Conservation (phyloP, 2,329 filamentous ascomycete genomes). For the Fusarium tanahbumbuense region DNA sequence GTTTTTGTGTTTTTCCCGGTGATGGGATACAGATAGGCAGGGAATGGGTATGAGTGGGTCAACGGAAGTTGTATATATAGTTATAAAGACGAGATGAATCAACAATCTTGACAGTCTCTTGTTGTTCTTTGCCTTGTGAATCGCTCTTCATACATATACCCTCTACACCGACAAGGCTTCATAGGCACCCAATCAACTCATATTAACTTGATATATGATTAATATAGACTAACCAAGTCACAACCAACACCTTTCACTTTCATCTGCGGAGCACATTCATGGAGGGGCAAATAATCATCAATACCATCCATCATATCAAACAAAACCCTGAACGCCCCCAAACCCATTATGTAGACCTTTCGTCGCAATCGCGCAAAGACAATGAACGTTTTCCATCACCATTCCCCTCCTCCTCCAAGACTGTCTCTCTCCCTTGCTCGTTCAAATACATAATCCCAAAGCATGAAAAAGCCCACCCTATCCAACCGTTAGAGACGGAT, state of each 20-base stretch:
- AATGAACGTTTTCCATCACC: conserved; percentile 16
- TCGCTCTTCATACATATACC: not conserved
- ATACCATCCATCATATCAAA: conserved; percentile 13
- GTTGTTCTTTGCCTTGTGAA: not conserved
- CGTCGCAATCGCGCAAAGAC: not conserved
- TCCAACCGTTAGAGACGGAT: conserved; percentile 2
- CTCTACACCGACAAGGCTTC: not conserved
- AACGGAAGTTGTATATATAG: conserved; percentile 19
- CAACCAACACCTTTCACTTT: not conserved
- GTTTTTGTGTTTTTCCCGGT: conserved; percentile 20
- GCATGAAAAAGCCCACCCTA: conserved; percentile 12
- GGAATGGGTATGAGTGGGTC: not conserved
- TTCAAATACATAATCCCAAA: conserved; percentile 4
- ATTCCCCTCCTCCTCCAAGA: not conserved
- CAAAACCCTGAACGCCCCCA: conserved; percentile 20
- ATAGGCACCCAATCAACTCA: not conserved
- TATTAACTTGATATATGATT: not conserved
- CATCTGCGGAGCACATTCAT: not conserved
- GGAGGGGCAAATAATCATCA: conserved; percentile 19
- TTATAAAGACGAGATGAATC: conserved; percentile 9
- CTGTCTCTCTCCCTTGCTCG: not conserved
- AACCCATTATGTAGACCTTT: not conserved
- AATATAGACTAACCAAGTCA: not conserved
- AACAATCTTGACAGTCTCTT: not conserved
- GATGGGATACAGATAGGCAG: conserved; percentile 11